Evolutionary conservation across 345 rosid species (phyloP), one percentile per base, ranked within the genome.

Genomic region (Citrus unshiu): DNA sequence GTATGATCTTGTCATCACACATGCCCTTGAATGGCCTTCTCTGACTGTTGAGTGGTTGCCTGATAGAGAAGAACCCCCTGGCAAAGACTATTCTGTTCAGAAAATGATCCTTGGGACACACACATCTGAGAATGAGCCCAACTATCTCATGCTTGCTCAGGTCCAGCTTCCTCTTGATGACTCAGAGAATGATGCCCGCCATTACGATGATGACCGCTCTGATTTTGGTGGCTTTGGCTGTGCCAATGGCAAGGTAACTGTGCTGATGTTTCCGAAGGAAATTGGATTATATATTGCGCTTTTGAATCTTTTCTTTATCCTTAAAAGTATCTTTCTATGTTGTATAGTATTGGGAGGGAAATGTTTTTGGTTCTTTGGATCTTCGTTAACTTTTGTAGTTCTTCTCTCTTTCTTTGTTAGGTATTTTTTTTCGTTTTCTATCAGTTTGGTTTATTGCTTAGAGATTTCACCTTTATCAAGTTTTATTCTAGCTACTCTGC

Each of bases 21-120:
- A 96, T 68, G 99, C 99, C 80, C 92, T 96, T 24, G 98, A 96
- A 72, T 96, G 98, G 99, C 99, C 99, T 6, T 96, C 98, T 29
- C 97, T 94, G 79, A 94, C 98, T 57, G 98, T 96, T 12, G 98
- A 94, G 87, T 94, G 98, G 98, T 86, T 96, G 1, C 98, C 98
- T 5, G 97, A 87, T 81, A 92, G 98, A 78, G 94, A 93, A 59
- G 99, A 96, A 84, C 99, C 99, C n/a, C 84, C 98, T 5, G 97
- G 92, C 24, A 91, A 94, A 85, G 98, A 94, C 69, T 93, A 89
- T 86, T 94, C 99, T 24, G 94, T 94, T 49, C 98, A 96, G 88
- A 96, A 96, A 89, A 91, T 96, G 93, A 92, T 96, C 64, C 92
- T 96, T 13, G 99, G 99, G 22, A 96, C 99, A 46, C 99, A 94